Base-by-base conservation (phyloP, 177 flowering plant species). In the Telopea speciosissima region DNA sequence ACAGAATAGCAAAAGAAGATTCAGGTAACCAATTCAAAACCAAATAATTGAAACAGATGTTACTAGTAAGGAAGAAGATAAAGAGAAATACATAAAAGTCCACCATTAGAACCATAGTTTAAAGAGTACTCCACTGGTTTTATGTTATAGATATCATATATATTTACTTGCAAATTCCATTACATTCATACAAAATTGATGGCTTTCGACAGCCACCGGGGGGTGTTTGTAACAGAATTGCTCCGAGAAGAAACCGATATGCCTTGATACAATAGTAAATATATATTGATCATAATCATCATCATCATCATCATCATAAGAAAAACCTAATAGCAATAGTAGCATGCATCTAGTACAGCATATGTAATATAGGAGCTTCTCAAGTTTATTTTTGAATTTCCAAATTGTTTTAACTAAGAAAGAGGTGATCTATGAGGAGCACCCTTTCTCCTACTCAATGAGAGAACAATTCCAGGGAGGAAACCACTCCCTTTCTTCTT, bases 381-480 rank as follows among this genome's bases (percentile, higher is more conserved):
- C 31, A 49, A 49, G 54, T 49, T 49, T 12, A 62, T 24, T 26
- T 62, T 25, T 8, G 19, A 62, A 49, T 26, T 25, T 13, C 10
- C 14, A 11, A 62, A 62, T 26, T 19, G 31, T 63, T 63, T 63
- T n/a, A 26, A 26, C 24, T 76, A 89, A 58, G 88, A 85, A 64
- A 91, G 85, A 25, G 97, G 97, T 66, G 97, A 83, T 80, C 97
- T 88, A 1, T 87, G 95, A 74, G 97, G 97, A 72, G 91, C 88
- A 21, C 95, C 90, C 82, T 91, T 91, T 65, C 97, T 85, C 73
- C 91, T 82, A 70, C 87, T 74, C 33, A 88, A 75, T 22, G 90
- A 85, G 63, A 81, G 78, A 24, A 82, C 81, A 62, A 78, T 80
- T 22, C 79, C 84, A 10, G 88, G 81, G 22, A 86, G 77, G 65